phyloP scores from a whole-genome alignment of 345 rosid genomes.

The Cardamine chenopodiifolia region DNA sequence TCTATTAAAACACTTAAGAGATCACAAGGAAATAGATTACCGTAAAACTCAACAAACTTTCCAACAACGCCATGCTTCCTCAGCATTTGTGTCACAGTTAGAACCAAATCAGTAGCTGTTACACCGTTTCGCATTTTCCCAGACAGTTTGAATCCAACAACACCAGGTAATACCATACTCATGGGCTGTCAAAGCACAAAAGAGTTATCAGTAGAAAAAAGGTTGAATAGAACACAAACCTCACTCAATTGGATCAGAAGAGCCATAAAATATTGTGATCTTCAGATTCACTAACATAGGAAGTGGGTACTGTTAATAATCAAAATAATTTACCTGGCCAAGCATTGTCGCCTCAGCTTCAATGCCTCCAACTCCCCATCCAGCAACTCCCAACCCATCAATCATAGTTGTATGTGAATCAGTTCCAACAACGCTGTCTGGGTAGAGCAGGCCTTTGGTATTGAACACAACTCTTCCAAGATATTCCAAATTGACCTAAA shows the following conservation, averaged over 20 bases:
- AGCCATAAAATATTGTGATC: not conserved
- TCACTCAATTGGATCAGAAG: no score
- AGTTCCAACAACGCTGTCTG: slow-evolving; percentile 98
- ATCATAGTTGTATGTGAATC: slow-evolving; percentile 99
- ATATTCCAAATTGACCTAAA: slow-evolving; percentile 95
- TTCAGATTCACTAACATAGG: not conserved
- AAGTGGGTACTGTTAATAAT: not conserved
- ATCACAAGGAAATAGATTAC: slow-evolving; percentile 49
- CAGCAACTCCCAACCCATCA: slow-evolving; percentile 99
- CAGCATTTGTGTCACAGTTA: slow-evolving; percentile 96
- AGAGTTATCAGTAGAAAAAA: not conserved
- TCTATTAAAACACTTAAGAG: not conserved
- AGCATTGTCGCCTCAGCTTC: slow-evolving; percentile 99
- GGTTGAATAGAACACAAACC: not conserved
- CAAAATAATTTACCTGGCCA: slow-evolving; percentile 70
- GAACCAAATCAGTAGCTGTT: slow-evolving; percentile 97
- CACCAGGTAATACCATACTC: slow-evolving; percentile 99
- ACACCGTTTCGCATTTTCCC: slow-evolving; percentile 87
- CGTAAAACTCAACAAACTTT: slow-evolving; percentile 97
- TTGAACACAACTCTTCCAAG: slow-evolving; percentile 98
- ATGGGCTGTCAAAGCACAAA: slow-evolving; percentile 66
- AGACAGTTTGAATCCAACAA: slow-evolving; percentile 93
- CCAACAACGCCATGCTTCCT: slow-evolving; percentile 99
- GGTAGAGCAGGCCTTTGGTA: slow-evolving; percentile 71
- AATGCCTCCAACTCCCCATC: slow-evolving; percentile 99